Base-by-base conservation (phyloP, 2,329 filamentous ascomycete species). In the Ophiostoma sp. region DNA sequence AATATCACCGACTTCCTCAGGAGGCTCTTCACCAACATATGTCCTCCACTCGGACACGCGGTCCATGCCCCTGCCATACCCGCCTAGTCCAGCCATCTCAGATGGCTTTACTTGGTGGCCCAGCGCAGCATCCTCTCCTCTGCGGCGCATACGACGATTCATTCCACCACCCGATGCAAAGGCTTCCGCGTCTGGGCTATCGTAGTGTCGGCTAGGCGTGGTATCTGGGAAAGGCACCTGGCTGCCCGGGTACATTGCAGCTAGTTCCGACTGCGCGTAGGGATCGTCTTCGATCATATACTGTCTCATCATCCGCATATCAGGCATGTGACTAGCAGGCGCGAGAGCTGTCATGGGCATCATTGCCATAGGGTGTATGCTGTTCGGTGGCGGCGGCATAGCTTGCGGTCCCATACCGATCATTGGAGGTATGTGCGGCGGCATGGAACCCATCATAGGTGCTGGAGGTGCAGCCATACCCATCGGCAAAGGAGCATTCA, bases 11-110 rank as follows among this genome's bases (percentile, higher is more conserved):
- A 67, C 70, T 16, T 47, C 75, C 55, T 79, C 78, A 58, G 79
- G 79, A 52, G 75, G 71, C 4, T 81, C 82, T 6, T 78, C 79
- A 70, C 79, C 78, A 16, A 85, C 80, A 74, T 81, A 82, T 55
- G 76, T 78, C 69, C 77, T 77, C 83, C 83, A 85, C 68, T 83
- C 80, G 60, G 75, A 76, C 18, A 85, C 82, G 6, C 83, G 77
- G 71, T 80, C 77, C 78, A 80, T 78, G 9, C 82, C 82, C 45
- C 79, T 76, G 0, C 79, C 80, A 41, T 76, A 76, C 4, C 80
- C 80, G 52, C 77, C 78, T 52, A 85, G 77, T 4, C 83, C 83
- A 40, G 83, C 83, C 73, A 84, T 75, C 63, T 79, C 76, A 65
- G 82, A 83, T 41, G 77, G 77, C 71, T 74, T 70, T 67, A 66